Base-by-base conservation (phyloP, 192 early-diverging fungal genomes). In the Ambispora gerdemannii region DNA sequence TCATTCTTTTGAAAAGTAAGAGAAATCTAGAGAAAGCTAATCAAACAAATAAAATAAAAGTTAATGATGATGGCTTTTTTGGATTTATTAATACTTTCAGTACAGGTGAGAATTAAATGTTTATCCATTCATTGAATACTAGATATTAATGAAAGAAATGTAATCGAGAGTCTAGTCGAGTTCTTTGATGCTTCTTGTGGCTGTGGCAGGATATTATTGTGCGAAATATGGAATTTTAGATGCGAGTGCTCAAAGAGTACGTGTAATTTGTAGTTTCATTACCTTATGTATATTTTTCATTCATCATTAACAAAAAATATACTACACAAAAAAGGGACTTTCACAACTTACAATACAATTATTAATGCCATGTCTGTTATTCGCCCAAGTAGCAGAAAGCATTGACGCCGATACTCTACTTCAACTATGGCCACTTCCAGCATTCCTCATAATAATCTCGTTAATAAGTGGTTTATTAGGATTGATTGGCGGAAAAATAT, bases 301-400 rank as follows among this genome's bases (percentile, higher is more conserved):
- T 27, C 50, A 6, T 19, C 7, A 0, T 1, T 2, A 66, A 60
- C 19, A 7, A 65, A 20, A 15, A 19, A n/a, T 50, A 50, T 10
- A 19, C 19, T 36, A 11, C 2, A n/a, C 35, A 28, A 50, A 19
- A 47, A 36, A 74, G 63, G 58, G 64, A 0, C 35, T 74, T 32
- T 67, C 65, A 3, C 15, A 35, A 13, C 10, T 74, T 1, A 68
- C 58, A 27, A 60, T 74, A 22, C 59, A 68, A 34, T 13, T 74
- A 8, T 51, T 74, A n/a, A 68, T 67, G 50, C 72, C 72, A 35
- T 67, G 53, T 28, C 49, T 74, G 0, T 52, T 74, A 47, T 67
- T 74, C 38, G 35, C 65, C 3, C 56, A 68, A 17, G 49, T 74
- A 6, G 65, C 25, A 13, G 36, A 32, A 3, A 25, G 32, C 7